These are phyloP conservation scores for Neocatenulostroma microsporum DNA, from an alignment of 2,329 filamentous ascomycete species.

Conservation along the genomic window DNA sequence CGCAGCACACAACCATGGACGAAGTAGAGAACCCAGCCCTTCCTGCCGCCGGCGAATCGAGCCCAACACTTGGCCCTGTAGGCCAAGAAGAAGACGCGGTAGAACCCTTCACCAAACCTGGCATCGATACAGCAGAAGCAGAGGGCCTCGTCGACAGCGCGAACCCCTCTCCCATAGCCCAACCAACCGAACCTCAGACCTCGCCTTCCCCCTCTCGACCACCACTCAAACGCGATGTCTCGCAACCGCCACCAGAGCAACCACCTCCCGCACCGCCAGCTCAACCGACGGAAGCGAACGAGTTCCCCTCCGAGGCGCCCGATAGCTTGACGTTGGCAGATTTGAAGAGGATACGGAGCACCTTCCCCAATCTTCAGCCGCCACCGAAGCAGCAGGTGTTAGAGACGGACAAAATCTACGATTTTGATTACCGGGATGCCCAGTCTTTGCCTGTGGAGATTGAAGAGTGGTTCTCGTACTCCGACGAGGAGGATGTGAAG, in stretches of 20 bases:
- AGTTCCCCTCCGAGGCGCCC: constrained; percentile 28
- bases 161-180: constrained; percentile 10
- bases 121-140: constrained; percentile 12
- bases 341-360: constrained; percentile 37
- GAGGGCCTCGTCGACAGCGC: constrained; percentile 13
- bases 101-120: constrained; percentile 3
- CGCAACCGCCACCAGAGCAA: constrained; percentile 33
- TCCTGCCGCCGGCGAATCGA: constrained; percentile 27
- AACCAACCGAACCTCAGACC: constrained; percentile 8
- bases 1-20: constrained; percentile 24
- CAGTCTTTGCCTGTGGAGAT: constrained; percentile 71
- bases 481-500: constrained; percentile 74
- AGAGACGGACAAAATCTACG: constrained; percentile 50
- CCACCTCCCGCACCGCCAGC: constrained; percentile 39
- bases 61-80: constrained; percentile 24
- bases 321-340: constrained; percentile 43
- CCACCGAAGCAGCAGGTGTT: constrained; percentile 24
- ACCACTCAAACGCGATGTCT: constrained; percentile 33
- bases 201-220: constrained; percentile 27
- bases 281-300: constrained; percentile 14
- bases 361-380: constrained; percentile 36
- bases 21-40: constrained; percentile 32
- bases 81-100: constrained; percentile 16
- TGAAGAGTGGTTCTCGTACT: constrained; percentile 96
- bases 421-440: constrained; percentile 57